Percentiles rank a stretch among this genome's conserved stretches.
phyloP scores from a whole-genome alignment of 805 yeast species.

The Ogataea nonfermentans region DNA sequence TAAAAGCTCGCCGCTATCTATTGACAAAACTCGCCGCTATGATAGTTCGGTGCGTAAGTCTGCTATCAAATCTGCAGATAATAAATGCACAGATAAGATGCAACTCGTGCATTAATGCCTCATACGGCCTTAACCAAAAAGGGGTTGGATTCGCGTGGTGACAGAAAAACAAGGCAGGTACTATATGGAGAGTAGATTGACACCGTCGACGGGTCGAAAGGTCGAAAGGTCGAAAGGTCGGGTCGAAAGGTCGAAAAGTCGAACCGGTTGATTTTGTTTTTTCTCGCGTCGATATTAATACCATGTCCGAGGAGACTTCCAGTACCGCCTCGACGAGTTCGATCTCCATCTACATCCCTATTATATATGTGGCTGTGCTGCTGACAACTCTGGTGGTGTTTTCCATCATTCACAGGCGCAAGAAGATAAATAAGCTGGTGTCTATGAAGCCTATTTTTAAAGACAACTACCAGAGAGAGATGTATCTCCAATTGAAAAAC shows the following conservation, averaged over 20 bases:
- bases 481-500: constrained; percentile 58
- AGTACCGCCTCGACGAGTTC: constrained; percentile 30
- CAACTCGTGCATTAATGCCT: constrained; percentile 4
- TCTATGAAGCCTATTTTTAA: constrained; percentile 71
- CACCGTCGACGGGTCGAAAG: too few species aligned
- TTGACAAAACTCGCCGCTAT: too few species aligned
- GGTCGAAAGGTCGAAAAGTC: neutral
- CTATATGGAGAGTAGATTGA: too few species aligned
- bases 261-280: neutral
- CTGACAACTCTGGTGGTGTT: constrained; percentile 66
- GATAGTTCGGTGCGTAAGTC: too few species aligned
- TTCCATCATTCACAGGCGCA: constrained; percentile 63
- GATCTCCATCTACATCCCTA: constrained; percentile 66
- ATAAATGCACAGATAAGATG: constrained; percentile 2
- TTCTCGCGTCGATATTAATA: neutral
- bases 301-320: constrained; percentile 19
- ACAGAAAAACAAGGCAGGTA: too few species aligned
- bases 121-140: neutral
- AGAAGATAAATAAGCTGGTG: constrained; percentile 51
- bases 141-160: too few species aligned
- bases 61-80: constrained; percentile 3
- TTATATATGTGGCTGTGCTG: constrained; percentile 70
- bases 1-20: too few species aligned
- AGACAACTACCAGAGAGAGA: constrained; percentile 60
- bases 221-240: neutral